phyloP scores from a whole-genome alignment of 257 asterid genomes.

The Lycium ferocissimum region DNA sequence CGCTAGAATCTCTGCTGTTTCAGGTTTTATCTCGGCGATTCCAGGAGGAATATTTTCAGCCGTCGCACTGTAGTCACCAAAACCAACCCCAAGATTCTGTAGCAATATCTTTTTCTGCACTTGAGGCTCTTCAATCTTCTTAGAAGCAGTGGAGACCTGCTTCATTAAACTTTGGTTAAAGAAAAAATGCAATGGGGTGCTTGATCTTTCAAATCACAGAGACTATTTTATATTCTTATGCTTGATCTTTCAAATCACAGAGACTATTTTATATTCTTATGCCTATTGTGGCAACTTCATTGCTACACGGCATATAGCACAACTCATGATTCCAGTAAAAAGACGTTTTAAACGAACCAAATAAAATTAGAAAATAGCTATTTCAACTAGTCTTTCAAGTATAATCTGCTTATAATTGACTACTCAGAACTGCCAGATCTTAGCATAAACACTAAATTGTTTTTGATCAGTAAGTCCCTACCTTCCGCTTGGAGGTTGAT shows the following conservation, averaged over 20 bases:
- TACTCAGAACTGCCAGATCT: not conserved
- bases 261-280: not conserved
- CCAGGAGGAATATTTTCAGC: slow-evolving; percentile 74
- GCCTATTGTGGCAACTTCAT: not conserved
- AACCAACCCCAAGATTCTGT: slow-evolving; percentile 61
- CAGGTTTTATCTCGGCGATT: slow-evolving; percentile 42
- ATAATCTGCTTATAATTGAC: not conserved
- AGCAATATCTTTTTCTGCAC: slow-evolving; percentile 40
- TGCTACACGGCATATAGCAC: not conserved
- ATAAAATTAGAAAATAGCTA: not conserved
- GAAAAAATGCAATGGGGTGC: not conserved
- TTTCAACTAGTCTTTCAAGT: not conserved
- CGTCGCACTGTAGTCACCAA: slow-evolving; percentile 75
- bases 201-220: not conserved
- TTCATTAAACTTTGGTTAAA: slow-evolving; percentile 1
- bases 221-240: not conserved
- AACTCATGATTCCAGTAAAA: not conserved
- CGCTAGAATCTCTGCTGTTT: slow-evolving; percentile 63
- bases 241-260: not conserved
- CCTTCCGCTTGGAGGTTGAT: slow-evolving; percentile 32
- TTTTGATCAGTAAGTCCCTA: not conserved
- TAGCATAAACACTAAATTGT: slow-evolving; percentile 3
- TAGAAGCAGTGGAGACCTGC: slow-evolving; percentile 51
- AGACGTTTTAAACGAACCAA: not conserved
- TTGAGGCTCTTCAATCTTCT: slow-evolving; percentile 56